These are phyloP conservation scores for Penicillium capsulatum DNA, from an alignment of 2,329 filamentous ascomycete genomes.

Conservation along the genomic window DNA sequence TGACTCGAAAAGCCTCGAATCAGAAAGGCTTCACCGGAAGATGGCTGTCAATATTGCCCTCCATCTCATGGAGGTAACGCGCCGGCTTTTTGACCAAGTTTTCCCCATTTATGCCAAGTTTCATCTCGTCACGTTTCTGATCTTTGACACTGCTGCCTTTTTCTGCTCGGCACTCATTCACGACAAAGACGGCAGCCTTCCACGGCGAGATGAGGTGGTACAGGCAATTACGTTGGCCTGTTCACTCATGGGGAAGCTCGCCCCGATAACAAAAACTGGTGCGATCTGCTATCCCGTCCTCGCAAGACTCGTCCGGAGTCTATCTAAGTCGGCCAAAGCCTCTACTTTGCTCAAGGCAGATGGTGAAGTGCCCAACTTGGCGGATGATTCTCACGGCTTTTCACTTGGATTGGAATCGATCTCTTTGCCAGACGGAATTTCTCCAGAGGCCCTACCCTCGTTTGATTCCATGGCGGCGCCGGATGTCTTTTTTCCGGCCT, in stretches of 20 bases:
- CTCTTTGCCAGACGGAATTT: slow-evolving; percentile 1
- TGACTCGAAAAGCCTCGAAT: slow-evolving; percentile 23
- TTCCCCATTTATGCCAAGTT: slow-evolving; percentile 48
- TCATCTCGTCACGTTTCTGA: slow-evolving; percentile 48
- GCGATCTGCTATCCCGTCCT: slow-evolving; percentile 25
- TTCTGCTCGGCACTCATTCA: slow-evolving; percentile 52
- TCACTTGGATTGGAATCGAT: slow-evolving; percentile 3
- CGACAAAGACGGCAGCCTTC: slow-evolving; percentile 43
- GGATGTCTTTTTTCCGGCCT: slow-evolving; percentile 8
- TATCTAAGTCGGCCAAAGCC: slow-evolving; percentile 10
- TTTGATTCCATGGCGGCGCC: slow-evolving; percentile 3
- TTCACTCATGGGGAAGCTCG: slow-evolving; percentile 29
- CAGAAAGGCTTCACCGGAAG: slow-evolving; percentile 39
- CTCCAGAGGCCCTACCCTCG: slow-evolving; percentile 1
- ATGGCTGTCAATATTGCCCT: slow-evolving; percentile 46
- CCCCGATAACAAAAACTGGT: slow-evolving; percentile 20
- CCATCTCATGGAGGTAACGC: slow-evolving; percentile 41
- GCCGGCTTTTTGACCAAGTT: slow-evolving; percentile 40
- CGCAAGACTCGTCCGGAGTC: slow-evolving; percentile 16
- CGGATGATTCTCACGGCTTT: background rate
- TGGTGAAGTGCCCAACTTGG: background rate
- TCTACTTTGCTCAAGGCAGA: background rate
- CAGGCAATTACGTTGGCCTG: slow-evolving; percentile 39
- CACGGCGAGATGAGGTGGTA: slow-evolving; percentile 41
- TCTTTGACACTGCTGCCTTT: slow-evolving; percentile 51